Evolutionary conservation across 225 moss, liverwort and hornwort species (phyloP).

Genomic region (Rhytidiadelphus loreus): DNA sequence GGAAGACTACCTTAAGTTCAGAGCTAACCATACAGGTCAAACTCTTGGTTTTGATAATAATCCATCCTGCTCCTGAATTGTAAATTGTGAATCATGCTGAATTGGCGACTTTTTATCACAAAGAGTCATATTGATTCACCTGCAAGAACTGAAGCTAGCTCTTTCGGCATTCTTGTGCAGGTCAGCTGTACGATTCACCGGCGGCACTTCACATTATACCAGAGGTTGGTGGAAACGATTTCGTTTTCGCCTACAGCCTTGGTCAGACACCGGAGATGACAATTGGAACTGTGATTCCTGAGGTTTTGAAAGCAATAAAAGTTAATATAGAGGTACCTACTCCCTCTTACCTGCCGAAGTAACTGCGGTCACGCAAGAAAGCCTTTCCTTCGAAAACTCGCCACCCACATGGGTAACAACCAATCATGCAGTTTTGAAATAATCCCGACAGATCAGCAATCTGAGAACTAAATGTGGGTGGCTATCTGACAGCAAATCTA

Average conservation of each 20-base stretch:
- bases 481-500: slow-evolving; percentile 10
- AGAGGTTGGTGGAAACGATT: slow-evolving; percentile 37
- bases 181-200: background rate
- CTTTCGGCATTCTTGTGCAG: background rate
- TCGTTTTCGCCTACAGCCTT: background rate
- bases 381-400: background rate
- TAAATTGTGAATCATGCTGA: background rate
- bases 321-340: slow-evolving; percentile 5
- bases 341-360: background rate
- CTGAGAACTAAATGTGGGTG: background rate
- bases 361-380: background rate
- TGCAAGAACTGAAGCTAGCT: background rate
- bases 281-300: background rate
- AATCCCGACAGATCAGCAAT: background rate
- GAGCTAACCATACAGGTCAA: slow-evolving; percentile 4
- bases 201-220: slow-evolving; percentile 14
- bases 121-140: background rate
- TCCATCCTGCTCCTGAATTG: background rate
- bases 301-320: background rate
- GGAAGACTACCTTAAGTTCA: slow-evolving; percentile 6
- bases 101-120: background rate
- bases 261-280: slow-evolving; percentile 9
- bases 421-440: background rate
- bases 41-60: background rate
- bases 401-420: background rate